Base-by-base conservation (phyloP, 2,329 filamentous ascomycete species). In the Fusarium sambucinum region DNA sequence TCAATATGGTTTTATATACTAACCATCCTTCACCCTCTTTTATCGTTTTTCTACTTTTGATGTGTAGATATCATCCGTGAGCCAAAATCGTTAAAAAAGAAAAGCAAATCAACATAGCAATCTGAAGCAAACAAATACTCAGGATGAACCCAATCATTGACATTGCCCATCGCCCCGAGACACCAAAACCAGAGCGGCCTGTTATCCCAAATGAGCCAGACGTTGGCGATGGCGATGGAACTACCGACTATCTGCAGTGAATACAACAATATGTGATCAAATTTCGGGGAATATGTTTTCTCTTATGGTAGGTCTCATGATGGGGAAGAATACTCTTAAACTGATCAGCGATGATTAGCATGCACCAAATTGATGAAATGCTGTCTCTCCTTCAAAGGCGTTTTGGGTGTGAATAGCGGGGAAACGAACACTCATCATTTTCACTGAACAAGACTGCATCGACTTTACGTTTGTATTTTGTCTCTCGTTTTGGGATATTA, bases 201-300 rank as follows among this genome's bases (percentile, higher is more conserved):
- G 47, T 51, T 35, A 61, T 74, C 35, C 76, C 76, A n/a, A 70
- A 67, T 30, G 75, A 75, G 61, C 76, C 76, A 6, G 74, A 74
- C 51, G 71, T 71, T 32, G 73, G 73, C 37, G 75, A 76, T 52
- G 76, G 76, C 25, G 75, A 77, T 46, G 76, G 74, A 48, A 76
- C 71, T 19, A 75, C 72, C 21, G 75, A 78, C 55, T 77, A 73
- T 55, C 41, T 62, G 38, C 37, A 50, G 30, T 66, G 35, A 63
- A 50, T 35, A 27, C 47, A 54, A 3, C 14, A 25, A 25, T 33
- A 35, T 23, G 23, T 56, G 21, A 42, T 33, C 12, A 13, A 19
- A 21, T 21, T 19, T 16, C 12, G 11, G 32, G 32, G 11, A 45
- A 21, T 21, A 21, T 21, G 25, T 10, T 19, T 53, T 55, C 21